phyloP scores from a whole-genome alignment of 2,329 filamentous ascomycete species.

The Pestalotiopsis sp. region DNA sequence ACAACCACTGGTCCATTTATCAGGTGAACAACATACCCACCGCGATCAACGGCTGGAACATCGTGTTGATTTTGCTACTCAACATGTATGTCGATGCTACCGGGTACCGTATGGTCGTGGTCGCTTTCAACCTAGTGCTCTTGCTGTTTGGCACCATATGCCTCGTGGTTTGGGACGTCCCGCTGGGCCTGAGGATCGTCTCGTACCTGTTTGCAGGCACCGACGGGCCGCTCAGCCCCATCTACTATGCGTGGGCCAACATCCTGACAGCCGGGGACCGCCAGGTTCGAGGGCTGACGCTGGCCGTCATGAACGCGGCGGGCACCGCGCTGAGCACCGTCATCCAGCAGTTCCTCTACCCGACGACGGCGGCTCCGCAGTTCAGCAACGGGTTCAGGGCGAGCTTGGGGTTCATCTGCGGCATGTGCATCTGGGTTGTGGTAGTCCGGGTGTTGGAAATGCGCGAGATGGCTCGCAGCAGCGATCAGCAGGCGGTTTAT shows the following conservation, averaged over 20 bases:
- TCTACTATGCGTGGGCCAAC: slow-evolving; percentile 38
- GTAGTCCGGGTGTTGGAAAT: slow-evolving; percentile 21
- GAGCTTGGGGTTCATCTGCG: slow-evolving; percentile 27
- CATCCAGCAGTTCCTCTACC: slow-evolving; percentile 35
- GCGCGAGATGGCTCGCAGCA: neutral
- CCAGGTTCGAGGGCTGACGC: slow-evolving; percentile 34
- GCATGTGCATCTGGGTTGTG: slow-evolving; percentile 25
- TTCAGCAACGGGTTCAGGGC: slow-evolving; percentile 30
- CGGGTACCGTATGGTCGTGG: slow-evolving; percentile 31
- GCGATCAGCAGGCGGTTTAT: neutral
- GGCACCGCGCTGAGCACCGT: slow-evolving; percentile 31
- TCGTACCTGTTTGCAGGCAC: slow-evolving; percentile 36
- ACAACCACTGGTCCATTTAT: slow-evolving; percentile 28
- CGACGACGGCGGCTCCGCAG: slow-evolving; percentile 31
- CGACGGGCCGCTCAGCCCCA: slow-evolving; percentile 36
- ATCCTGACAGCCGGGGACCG: slow-evolving; percentile 32
- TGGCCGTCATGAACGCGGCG: slow-evolving; percentile 37
- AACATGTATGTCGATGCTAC: slow-evolving; percentile 33
- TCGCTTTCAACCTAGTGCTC: slow-evolving; percentile 30
- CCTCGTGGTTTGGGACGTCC: slow-evolving; percentile 32
- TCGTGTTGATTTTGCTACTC: slow-evolving; percentile 25
- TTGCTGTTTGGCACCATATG: slow-evolving; percentile 33
- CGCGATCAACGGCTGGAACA: slow-evolving; percentile 31
- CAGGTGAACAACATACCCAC: slow-evolving; percentile 31
- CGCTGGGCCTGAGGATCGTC: slow-evolving; percentile 32